Base-by-base conservation (phyloP, 306 rosid species). In the Geum urbanum region DNA sequence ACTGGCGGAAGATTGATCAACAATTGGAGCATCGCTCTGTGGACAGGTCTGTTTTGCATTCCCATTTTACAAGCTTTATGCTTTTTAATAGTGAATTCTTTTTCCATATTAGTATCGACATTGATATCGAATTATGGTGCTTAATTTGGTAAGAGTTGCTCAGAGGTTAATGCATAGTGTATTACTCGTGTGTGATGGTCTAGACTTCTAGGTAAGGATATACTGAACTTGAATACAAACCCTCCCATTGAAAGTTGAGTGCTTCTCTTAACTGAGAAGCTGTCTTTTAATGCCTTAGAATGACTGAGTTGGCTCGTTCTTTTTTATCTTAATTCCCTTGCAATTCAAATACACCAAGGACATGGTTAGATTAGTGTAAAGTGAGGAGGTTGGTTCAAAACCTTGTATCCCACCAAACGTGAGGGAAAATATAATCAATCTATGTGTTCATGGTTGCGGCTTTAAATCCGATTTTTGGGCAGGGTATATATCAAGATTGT, bases 1-100 rank as follows among this genome's bases (percentile, higher is more conserved):
- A 95, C 81, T 95, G 97, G 97, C 76, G 96, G 70, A 95, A 95
- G 86, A 80, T 95, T 69, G 99, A 95, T 76, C 89, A 80, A 6
- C 92, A 95, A 40, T 82, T 87, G 85, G 96, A 95, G 84, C 97
- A 84, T 70, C 97, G 87, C 0, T 45, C 81, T 7, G 77, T 91
- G 50, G 96, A 89, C 84, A 89, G 99, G 99, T 95, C 35, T 14
- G 74, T 57, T 39, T 32, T 78, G 67, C 60, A 64, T 74, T 84
- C 32, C 61, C 7, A 46, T 49, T 27, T 51, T 5, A 48, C 1
- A 16, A 52, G 56, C 22, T 66, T 44, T 44, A n/a, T 44, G n/a
- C 19, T 51, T 3, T 27, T 18, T 32, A 6, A 18, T 57, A 27
- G 63, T 11, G 37, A 55, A 10, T 20, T 8, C 1, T 7, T 55